Percentiles rank a stretch among this genome's conserved stretches.
Conservation (phyloP, 768 basidiomycete species). For the Clitopilus hobsonii region DNA sequence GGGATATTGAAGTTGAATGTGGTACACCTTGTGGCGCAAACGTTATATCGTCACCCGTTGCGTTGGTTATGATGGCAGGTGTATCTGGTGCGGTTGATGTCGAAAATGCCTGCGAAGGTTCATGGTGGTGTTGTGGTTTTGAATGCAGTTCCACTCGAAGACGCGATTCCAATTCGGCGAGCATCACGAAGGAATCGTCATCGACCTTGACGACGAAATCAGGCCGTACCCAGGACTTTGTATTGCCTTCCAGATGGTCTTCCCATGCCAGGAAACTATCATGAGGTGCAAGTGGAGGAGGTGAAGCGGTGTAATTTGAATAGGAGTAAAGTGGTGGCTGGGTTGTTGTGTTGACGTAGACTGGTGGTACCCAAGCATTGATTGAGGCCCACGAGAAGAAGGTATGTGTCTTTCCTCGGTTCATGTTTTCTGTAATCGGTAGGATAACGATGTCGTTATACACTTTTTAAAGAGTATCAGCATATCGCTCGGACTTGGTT, state of each 20-base stretch:
- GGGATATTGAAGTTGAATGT: conserved; percentile 2
- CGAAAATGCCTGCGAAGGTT: conserved; percentile 11
- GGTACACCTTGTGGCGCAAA: not conserved
- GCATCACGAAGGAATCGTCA: conserved; percentile 93
- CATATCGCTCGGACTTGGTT: not conserved
- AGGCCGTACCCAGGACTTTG: conserved; percentile 73
- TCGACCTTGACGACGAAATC: conserved; percentile 94
- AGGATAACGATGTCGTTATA: conserved; percentile 86
- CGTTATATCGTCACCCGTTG: not conserved
- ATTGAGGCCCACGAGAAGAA: conserved; percentile 93
- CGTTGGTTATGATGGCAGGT: conserved; percentile 3
- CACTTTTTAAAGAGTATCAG: conserved; percentile 32
- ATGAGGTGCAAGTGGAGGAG: conserved; percentile 65
- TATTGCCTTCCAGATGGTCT: conserved; percentile 36
- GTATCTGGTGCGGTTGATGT: conserved; percentile 5
- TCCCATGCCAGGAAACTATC: conserved; percentile 59
- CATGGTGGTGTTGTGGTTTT: conserved; percentile 21
- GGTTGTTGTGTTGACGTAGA: conserved; percentile 46
- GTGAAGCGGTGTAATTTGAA: conserved; percentile 47
- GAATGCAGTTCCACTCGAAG: conserved; percentile 71
- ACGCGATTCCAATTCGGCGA: conserved; percentile 90
- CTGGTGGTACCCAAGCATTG: conserved; percentile 86
- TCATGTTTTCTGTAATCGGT: conserved; percentile 92
- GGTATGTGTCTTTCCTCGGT: conserved; percentile 85
- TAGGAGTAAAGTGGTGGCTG: conserved; percentile 59